Evolutionary conservation across 352 stramenopile genomes (phyloP).

Genomic region (Phytophthora pisi): DNA sequence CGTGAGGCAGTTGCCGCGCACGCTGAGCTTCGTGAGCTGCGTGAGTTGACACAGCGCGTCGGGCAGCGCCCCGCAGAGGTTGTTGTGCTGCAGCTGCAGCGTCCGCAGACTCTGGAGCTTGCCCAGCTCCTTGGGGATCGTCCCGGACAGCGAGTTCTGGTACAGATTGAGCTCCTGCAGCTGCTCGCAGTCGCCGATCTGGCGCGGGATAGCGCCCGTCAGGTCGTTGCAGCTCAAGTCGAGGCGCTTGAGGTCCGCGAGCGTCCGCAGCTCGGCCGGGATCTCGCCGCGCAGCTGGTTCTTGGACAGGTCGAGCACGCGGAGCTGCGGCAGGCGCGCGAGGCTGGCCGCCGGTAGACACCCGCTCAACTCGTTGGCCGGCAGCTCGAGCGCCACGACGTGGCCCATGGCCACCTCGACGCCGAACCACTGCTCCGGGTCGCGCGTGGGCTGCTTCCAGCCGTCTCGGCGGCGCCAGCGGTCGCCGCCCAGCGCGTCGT

Average conservation of each 20-base stretch:
- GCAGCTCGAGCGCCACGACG: slow-evolving; percentile 75
- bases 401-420: slow-evolving; percentile 75
- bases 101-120: slow-evolving; percentile 66
- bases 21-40: slow-evolving; percentile 70
- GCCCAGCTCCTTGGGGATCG: slow-evolving; percentile 58
- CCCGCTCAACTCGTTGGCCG: slow-evolving; percentile 61
- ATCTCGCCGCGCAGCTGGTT: slow-evolving; percentile 79
- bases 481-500: slow-evolving; percentile 70
- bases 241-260: slow-evolving; percentile 58
- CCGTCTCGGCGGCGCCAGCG: slow-evolving; percentile 76
- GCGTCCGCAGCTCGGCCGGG: slow-evolving; percentile 52
- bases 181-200: slow-evolving; percentile 55
- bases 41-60: slow-evolving; percentile 57
- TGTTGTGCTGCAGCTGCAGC: slow-evolving; percentile 87
- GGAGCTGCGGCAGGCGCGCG: slow-evolving; percentile 65
- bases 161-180: slow-evolving; percentile 82
- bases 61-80: slow-evolving; percentile 62
- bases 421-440: slow-evolving; percentile 83
- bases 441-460: slow-evolving; percentile 75
- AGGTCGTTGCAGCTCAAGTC: slow-evolving; percentile 88
- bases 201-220: slow-evolving; percentile 47
- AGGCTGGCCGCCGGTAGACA: slow-evolving; percentile 48
- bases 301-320: slow-evolving; percentile 81
- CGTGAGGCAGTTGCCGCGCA: slow-evolving; percentile 80
- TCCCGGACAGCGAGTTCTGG: slow-evolving; percentile 77